phyloP scores from a whole-genome alignment of 768 basidiomycete species.

The Mycena galericulata region DNA sequence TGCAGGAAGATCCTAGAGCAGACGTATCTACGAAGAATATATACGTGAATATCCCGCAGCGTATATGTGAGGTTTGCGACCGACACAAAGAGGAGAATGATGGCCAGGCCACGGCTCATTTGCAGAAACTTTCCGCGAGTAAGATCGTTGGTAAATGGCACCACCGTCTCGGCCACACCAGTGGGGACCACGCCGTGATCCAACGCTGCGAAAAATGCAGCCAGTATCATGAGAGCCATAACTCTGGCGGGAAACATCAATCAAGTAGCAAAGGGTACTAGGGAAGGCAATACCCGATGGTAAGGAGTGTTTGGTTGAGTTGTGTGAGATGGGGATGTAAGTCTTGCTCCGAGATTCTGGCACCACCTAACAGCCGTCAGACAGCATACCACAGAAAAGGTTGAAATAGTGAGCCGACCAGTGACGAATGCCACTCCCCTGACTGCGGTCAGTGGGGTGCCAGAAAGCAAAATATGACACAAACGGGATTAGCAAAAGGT shows the following conservation, averaged over 20 bases:
- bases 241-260: constrained; percentile 54
- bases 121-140: constrained; percentile 62
- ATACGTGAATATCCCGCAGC: background rate
- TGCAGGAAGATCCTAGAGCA: constrained; percentile 76
- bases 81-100: constrained; percentile 72
- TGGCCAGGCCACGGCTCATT: constrained; percentile 74
- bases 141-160: constrained; percentile 53
- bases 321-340: constrained; percentile 74
- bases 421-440: constrained; percentile 73
- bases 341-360: constrained; percentile 73
- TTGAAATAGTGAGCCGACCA: constrained; percentile 68
- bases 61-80: constrained; percentile 34
- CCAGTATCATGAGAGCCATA: constrained; percentile 71
- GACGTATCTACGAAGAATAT: constrained; percentile 60
- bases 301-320: constrained; percentile 76
- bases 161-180: constrained; percentile 33
- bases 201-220: constrained; percentile 75
- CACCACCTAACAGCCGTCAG: constrained; percentile 57
- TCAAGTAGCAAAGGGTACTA: background rate
- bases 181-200: constrained; percentile 47
- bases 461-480: too few relatives aligned
- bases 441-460: too few relatives aligned
- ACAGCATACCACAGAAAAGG: background rate
- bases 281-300: constrained; percentile 63
- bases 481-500: constrained; percentile 72